A percentile compares a stretch with the other conserved stretches of the same genome.
These are phyloP conservation scores for Spiraea crenata DNA, from an alignment of 331 rosid genomes.

Conservation along the genomic window DNA sequence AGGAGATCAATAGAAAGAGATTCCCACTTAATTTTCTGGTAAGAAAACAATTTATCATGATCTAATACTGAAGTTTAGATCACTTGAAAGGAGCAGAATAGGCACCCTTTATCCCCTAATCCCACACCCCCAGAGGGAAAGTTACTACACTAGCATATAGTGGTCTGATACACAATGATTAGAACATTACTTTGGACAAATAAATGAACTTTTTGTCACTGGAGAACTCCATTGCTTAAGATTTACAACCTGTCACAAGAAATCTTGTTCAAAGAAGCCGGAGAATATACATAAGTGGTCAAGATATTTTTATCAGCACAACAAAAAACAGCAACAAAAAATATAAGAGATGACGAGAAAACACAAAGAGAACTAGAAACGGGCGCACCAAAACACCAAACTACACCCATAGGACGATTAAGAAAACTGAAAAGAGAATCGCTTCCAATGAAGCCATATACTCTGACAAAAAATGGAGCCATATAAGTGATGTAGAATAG, in stretches of 20 bases:
- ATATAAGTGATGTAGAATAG: no score
- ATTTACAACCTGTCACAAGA: conserved; percentile 75
- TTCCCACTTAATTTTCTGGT: no score
- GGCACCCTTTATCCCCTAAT: background rate
- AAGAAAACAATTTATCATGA: no score
- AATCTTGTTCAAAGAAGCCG: conserved; percentile 28
- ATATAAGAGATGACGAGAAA: no score
- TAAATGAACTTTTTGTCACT: conserved; percentile 68
- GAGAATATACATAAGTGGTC: background rate
- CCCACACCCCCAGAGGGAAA: background rate
- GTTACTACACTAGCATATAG: background rate
- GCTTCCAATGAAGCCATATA: no score
- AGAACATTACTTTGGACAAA: conserved; percentile 76
- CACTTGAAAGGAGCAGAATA: background rate
- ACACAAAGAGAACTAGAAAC: no score
- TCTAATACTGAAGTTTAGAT: background rate
- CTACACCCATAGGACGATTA: no score
- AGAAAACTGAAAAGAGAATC: no score
- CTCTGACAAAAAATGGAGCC: no score
- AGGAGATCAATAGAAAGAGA: no score
- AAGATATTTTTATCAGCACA: conserved; percentile 1
- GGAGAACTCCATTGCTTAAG: conserved; percentile 90
- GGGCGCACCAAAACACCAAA: no score
- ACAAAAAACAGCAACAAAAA: background rate
- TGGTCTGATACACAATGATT: conserved; percentile 15